Evolutionary conservation across 1,284 basidiomycete genomes (phyloP), one percentile per base, ranked within the genome.

Genomic region (Ceratorhiza oryzae-sativae): DNA sequence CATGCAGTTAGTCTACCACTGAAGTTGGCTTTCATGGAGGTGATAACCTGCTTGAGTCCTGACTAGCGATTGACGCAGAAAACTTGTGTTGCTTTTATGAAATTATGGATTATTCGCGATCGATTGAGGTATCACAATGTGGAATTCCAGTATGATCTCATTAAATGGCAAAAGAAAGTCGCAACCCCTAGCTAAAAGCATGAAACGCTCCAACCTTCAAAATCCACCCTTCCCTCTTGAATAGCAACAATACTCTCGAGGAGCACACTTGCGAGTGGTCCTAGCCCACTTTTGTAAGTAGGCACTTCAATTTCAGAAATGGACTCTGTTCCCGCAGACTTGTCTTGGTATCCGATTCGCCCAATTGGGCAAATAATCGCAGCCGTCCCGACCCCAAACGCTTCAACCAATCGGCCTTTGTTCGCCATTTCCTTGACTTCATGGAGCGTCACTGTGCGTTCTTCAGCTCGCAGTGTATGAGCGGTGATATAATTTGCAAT

Each of bases 241-340:
- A 95, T 91, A 3, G 90, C 94, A n/a, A 89, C 87, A 56, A 99
- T 87, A 77, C 94, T 88, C 74, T 88, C 88, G 85, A 95, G 90
- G 76, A 98, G 85, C 1, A 89, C 88, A 73, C 89, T 86, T 51
- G 95, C 92, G 30, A 99, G 84, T 0, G 89, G 88, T 0, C 95
- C 96, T 87, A 97, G 90, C 0, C 96, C 96, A 75, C 90, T 92
- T 72, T 86, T 82, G n/a, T 91, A 94, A 3, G 90, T 92, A 1
- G 97, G 97, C 72, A 99, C 89, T 49, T 82, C 79, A 41, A 98
- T 84, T 77, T 98, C 95, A 27, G 59, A 45, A 27, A 61, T 32
- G 23, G 41, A 15, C 9, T 45, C 36, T 30, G 51, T 30, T 10
- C 30, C n/a, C n/a, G n/a, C 32, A 5, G 62, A 53, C 76, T 88